A percentile compares a stretch with the other conserved stretches of the same genome.
Evolutionary conservation across 176 grass and related monocot species (phyloP).

Genomic region (Lolium multiflorum): DNA sequence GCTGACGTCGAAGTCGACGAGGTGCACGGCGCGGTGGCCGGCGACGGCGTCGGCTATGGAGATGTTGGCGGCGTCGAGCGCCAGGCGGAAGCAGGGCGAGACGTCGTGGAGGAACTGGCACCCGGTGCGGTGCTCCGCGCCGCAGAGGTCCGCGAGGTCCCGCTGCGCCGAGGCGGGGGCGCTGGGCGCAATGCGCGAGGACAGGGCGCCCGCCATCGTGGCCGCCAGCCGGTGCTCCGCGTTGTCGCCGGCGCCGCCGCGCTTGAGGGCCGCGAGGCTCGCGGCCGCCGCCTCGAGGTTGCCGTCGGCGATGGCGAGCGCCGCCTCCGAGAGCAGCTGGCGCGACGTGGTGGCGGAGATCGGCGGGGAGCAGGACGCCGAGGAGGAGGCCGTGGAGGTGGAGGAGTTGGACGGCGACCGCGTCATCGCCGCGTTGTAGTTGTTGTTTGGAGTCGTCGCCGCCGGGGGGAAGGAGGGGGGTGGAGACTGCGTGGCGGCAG

Average conservation of each 20-base stretch:
- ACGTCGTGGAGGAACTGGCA: constrained; percentile 63
- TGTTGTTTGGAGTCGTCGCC: constrained; percentile 26
- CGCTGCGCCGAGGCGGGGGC: not conserved
- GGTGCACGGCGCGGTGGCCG: constrained; percentile 59
- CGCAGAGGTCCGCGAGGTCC: constrained; percentile 54
- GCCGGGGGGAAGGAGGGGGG: constrained; percentile 16
- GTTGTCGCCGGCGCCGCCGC: constrained; percentile 61
- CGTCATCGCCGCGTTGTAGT: constrained; percentile 43
- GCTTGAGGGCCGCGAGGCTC: constrained; percentile 56
- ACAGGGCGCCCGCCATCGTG: constrained; percentile 71
- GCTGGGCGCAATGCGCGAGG: constrained; percentile 57
- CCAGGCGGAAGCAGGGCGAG: constrained; percentile 83
- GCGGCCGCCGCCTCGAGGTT: constrained; percentile 57
- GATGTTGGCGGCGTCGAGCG: constrained; percentile 69
- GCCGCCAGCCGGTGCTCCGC: constrained; percentile 75
- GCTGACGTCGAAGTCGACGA: constrained; percentile 88
- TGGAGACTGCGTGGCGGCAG: constrained; percentile 8
- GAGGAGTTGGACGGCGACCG: constrained; percentile 79
- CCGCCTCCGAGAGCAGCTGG: constrained; percentile 71
- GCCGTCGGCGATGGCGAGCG: constrained; percentile 68
- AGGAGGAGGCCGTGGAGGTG: constrained; percentile 79
- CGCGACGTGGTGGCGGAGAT: constrained; percentile 48
- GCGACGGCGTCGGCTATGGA: constrained; percentile 61
- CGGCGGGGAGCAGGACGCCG: constrained; percentile 78
- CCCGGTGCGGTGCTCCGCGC: constrained; percentile 55